Base-by-base conservation (phyloP, 2,329 filamentous ascomycete genomes). In the Fusarium sp. region DNA sequence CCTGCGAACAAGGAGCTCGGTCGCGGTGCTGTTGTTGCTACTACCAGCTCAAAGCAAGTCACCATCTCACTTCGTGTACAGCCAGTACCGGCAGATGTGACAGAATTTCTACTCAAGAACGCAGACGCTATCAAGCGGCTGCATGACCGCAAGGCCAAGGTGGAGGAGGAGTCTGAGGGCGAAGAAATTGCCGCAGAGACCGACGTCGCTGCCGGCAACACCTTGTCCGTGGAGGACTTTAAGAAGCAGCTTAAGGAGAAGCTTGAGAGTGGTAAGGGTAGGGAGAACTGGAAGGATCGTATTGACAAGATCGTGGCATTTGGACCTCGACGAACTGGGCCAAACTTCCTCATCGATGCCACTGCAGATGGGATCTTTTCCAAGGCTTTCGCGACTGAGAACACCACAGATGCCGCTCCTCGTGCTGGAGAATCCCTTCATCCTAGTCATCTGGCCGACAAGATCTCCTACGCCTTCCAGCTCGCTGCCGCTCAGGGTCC, bases 381-480 rank as follows among this genome's bases (percentile, higher is more conserved):
- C 57, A 93, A 91, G 85, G 92, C 94, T 84, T 95, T 91, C 75
- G 81, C 83, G 0, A 74, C 80, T 7, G 80, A 82, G 45, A 83
- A 83, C 50, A 72, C 73, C 41, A 74, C 77, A 9, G 80, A 82
- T 7, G 72, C 73, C 27, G 76, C 80, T 24, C 85, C 84, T 5
- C 82, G 83, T 8, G 84, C 85, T 5, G 85, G 86, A 57, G 88
- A 90, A 65, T 83, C 84, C 58, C 84, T 93, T 48, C 84, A 87
- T 64, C 87, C 92, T 5, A 87, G 88, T 58, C 93, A 97, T 79
- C 92, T 98, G 75, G 91, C 92, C 67, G 96, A 98, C 85, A 98
- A 97, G 81, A 94, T 98, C 73, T 88, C 91, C 10, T 95, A 99
- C 81, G 95, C 94, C 57, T 99, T 99, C 88, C 97, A 99, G 82